Percentiles rank a stretch among this genome's conserved stretches.
phyloP scores from a whole-genome alignment of 2,329 filamentous ascomycete genomes.

The Cladosporium halotolerans region DNA sequence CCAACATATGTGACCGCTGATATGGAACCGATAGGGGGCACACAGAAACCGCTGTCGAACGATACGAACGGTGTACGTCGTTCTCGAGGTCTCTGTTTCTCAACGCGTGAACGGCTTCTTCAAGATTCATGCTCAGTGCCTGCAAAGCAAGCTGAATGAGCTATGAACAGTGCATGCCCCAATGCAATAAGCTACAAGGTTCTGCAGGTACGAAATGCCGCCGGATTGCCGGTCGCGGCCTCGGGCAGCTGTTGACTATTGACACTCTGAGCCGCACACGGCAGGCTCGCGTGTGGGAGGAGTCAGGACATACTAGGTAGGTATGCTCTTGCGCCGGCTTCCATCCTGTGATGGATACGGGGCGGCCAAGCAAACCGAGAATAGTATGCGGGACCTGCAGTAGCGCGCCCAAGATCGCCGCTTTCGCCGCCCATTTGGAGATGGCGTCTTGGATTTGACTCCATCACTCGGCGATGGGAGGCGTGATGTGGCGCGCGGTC shows the following conservation, averaged over 20 bases:
- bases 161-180: too few relatives aligned
- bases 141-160: too few relatives aligned
- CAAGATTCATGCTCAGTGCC: too few relatives aligned
- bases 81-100: background rate
- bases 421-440: background rate
- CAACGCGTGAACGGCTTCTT: background rate
- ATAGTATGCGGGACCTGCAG: constrained; percentile 10
- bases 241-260: background rate
- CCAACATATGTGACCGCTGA: background rate
- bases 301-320: background rate
- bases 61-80: background rate
- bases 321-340: background rate
- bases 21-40: background rate
- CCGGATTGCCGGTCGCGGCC: background rate
- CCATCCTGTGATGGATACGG: background rate
- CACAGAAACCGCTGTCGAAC: constrained; percentile 1
- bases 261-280: background rate
- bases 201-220: background rate
- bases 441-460: background rate
- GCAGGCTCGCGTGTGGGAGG: background rate
- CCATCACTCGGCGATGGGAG: background rate
- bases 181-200: background rate
- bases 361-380: background rate
- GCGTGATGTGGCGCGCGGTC: constrained; percentile 2
- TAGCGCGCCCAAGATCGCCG: constrained; percentile 2